These are phyloP conservation scores for Simmondsia chinensis DNA, from an alignment of 148 eudicot genomes.

Conservation along the genomic window DNA sequence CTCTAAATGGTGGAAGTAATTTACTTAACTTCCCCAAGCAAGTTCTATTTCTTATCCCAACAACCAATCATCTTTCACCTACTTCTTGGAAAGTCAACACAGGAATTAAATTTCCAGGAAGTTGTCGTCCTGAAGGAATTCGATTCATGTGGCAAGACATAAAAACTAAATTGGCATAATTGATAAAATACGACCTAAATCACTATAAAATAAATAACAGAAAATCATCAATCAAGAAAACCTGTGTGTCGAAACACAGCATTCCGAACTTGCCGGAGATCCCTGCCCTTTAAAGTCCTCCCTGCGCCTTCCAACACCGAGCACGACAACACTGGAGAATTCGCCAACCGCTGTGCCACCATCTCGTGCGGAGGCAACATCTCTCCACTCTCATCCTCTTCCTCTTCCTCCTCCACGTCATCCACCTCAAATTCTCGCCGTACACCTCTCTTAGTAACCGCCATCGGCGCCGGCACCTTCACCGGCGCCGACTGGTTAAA, in stretches of 20 bases:
- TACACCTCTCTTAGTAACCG: conserved; percentile 2
- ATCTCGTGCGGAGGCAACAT: conserved; percentile 58
- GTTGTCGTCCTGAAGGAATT: too few relatives aligned
- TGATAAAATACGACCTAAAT: too few relatives aligned
- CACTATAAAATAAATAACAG: too few relatives aligned
- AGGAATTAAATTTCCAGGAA: too few relatives aligned
- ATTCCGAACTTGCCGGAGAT: conserved; percentile 46
- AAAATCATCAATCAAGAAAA: conserved; percentile 35
- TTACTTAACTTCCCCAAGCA: too few relatives aligned
- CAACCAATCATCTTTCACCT: too few relatives aligned
- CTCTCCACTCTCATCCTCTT: conserved; percentile 18
- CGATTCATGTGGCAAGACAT: too few relatives aligned
- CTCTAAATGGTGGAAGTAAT: too few relatives aligned
- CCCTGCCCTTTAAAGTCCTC: conserved; percentile 45
- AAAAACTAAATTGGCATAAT: too few relatives aligned
- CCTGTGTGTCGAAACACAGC: conserved; percentile 48
- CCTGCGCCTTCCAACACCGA: conserved; percentile 49
- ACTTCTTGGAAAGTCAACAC: too few relatives aligned
- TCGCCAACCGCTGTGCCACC: conserved; percentile 22
- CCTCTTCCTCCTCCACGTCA: conserved; percentile 8
- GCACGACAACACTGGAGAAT: conserved; percentile 22
- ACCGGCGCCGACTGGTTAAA: conserved; percentile 36
- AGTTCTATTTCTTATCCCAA: too few relatives aligned
- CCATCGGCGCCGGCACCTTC: conserved; percentile 25
- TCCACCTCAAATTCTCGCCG: conserved; percentile 15